phyloP scores from a whole-genome alignment of 2,329 filamentous ascomycete species.

The Ascochyta lentis region DNA sequence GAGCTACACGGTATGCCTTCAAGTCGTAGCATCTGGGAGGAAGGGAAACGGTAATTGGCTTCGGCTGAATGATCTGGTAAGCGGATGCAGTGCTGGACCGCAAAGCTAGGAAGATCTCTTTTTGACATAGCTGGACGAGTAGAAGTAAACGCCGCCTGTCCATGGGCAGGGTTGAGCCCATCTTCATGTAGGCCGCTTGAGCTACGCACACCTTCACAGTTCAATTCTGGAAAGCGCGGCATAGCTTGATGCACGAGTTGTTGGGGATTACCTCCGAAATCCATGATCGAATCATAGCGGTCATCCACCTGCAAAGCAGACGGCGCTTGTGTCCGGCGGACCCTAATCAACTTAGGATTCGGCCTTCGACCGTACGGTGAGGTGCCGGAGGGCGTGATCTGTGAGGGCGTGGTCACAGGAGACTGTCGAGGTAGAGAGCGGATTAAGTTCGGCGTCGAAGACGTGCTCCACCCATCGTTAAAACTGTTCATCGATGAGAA shows the following conservation, averaged over 20 bases:
- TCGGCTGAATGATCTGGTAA: background rate
- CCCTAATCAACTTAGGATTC: constrained; percentile 3
- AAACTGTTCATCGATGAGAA: background rate
- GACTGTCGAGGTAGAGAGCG: background rate
- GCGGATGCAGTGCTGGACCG: background rate
- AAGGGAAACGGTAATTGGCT: background rate
- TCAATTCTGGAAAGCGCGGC: background rate
- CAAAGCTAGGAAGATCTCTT: background rate
- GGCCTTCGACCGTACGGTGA: background rate
- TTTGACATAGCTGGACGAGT: background rate
- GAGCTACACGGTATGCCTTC: background rate
- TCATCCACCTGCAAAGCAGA: background rate
- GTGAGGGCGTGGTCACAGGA: too few species aligned
- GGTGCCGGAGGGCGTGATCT: background rate
- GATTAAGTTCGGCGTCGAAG: background rate
- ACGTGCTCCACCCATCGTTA: background rate
- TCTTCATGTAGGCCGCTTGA: background rate
- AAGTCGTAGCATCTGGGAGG: background rate
- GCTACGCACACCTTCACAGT: background rate
- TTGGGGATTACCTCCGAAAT: background rate
- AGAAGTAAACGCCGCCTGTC: background rate
- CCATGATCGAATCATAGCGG: background rate
- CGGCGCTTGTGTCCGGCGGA: background rate
- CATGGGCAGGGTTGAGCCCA: background rate
- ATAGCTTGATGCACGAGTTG: background rate